phyloP scores from a whole-genome alignment of 2,329 filamentous ascomycete genomes.

The Alternaria sp. region DNA sequence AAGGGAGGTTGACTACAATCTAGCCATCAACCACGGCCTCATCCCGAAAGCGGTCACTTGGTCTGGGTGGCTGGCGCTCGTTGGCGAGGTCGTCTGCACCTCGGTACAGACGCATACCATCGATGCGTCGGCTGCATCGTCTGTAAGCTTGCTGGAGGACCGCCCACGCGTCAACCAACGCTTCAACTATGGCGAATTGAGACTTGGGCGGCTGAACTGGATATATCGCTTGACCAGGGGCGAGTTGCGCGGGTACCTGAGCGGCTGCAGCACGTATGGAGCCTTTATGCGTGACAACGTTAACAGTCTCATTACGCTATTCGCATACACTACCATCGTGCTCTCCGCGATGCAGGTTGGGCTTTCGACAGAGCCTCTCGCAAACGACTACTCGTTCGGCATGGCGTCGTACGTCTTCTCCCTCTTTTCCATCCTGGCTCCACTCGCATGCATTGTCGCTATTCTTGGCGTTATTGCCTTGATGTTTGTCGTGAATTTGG shows the following conservation, averaged over 20 bases:
- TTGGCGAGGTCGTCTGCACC: constrained; percentile 13
- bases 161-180: constrained; percentile 27
- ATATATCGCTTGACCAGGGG: constrained; percentile 25
- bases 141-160: not conserved
- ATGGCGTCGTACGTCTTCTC: constrained; percentile 29
- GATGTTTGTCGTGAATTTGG: constrained; percentile 22
- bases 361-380: constrained; percentile 20
- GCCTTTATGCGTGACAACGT: constrained; percentile 30
- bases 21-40: constrained; percentile 20
- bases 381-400: constrained; percentile 22
- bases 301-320: constrained; percentile 30
- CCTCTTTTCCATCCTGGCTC: constrained; percentile 30
- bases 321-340: constrained; percentile 34
- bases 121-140: constrained; percentile 2
- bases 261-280: constrained; percentile 30
- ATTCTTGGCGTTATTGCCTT: constrained; percentile 16
- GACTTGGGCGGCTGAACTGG: constrained; percentile 34
- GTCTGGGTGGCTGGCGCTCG: constrained; percentile 21
- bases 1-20: constrained; percentile 25
- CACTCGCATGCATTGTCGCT: constrained; percentile 19
- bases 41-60: constrained; percentile 30
- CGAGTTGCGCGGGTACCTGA: constrained; percentile 25
- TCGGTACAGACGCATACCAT: constrained; percentile 1
- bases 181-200: constrained; percentile 33
- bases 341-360: constrained; percentile 37